Base-by-base conservation (phyloP, 1,284 basidiomycete species). In the Ceraceosorus guamensis region DNA sequence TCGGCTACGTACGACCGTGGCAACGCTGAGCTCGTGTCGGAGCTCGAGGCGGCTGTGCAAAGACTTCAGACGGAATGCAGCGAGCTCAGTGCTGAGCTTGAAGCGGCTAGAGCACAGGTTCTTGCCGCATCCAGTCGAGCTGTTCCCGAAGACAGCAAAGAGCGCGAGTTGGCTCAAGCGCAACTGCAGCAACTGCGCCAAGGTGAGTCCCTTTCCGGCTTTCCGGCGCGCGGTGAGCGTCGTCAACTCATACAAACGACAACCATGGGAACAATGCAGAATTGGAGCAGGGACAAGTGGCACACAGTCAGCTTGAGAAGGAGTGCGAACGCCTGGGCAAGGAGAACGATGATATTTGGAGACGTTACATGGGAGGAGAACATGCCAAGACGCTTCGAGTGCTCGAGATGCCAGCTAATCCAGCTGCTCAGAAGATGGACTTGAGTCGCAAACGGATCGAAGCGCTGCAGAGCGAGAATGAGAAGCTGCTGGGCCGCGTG, bases 351-450 rank as follows among this genome's bases (percentile, higher is more conserved):
- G 84, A 87, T 53, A 80, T 91, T 0, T 79, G 81, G 16, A 85
- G 49, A 8, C 55, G 70, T 3, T 63, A 71, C 4, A 70, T 70
- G 84, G 83, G 82, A 0, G 89, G 89, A 4, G 80, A 85, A 48
- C 88, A 91, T 6, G 85, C 85, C 0, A 84, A 84, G 0, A 83
- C 83, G 18, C 81, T 83, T 43, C 83, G 87, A 11, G 82, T 90
- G 3, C 78, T 91, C 7, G 82, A 82, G 46, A 77, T 91, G 57
- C 78, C 77, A 8, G 83, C 87, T 47, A 91, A 90, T 63, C 90
- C 89, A 0, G 85, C 85, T 31, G 81, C 84, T 61, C 78, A 82
- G 56, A 87, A 88, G 83, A 81, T 82, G 7, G 86, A 86, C 55
- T 77, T 87, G 14, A 81, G 88, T 34, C 80, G 83, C 60, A 82